These are phyloP conservation scores for Citrus inodora DNA, from an alignment of 345 rosid species.

Conservation along the genomic window DNA sequence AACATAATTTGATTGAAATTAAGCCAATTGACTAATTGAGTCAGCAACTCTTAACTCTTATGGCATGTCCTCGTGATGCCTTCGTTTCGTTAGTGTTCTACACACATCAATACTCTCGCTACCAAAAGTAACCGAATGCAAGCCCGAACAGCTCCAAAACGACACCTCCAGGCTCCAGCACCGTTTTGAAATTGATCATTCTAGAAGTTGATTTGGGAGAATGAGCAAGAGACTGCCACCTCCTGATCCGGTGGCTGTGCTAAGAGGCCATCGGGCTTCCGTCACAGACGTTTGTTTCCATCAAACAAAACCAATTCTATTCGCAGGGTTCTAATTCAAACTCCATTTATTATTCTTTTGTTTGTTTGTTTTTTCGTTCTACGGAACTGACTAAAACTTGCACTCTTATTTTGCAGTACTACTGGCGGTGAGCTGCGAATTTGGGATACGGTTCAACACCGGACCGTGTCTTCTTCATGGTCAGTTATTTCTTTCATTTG, in stretches of 20 bases:
- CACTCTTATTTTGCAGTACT: constrained; percentile 45
- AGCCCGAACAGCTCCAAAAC: no score
- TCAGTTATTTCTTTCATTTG: constrained; percentile 6
- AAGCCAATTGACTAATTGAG: no score
- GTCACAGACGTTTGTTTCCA: constrained; percentile 81
- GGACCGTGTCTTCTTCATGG: constrained; percentile 74
- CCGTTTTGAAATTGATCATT: no score
- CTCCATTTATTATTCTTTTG: background rate
- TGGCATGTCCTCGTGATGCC: no score
- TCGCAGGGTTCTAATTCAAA: constrained; percentile 54
- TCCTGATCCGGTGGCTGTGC: constrained; percentile 87
- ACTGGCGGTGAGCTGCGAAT: constrained; percentile 86
- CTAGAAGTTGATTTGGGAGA: background rate
- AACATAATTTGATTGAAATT: no score
- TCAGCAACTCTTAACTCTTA: no score
- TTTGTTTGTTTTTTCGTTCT: background rate
- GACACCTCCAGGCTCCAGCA: no score
- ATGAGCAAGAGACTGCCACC: constrained; percentile 79
- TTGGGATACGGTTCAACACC: constrained; percentile 77
- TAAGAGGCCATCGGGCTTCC: constrained; percentile 91
- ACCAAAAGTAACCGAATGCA: no score
- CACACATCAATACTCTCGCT: no score
- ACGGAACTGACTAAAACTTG: background rate
- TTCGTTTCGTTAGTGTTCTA: no score
- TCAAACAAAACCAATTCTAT: constrained; percentile 59